phyloP scores from a whole-genome alignment of 495 filamentous ascomycete species.

The Aspergillus mulundensis region DNA sequence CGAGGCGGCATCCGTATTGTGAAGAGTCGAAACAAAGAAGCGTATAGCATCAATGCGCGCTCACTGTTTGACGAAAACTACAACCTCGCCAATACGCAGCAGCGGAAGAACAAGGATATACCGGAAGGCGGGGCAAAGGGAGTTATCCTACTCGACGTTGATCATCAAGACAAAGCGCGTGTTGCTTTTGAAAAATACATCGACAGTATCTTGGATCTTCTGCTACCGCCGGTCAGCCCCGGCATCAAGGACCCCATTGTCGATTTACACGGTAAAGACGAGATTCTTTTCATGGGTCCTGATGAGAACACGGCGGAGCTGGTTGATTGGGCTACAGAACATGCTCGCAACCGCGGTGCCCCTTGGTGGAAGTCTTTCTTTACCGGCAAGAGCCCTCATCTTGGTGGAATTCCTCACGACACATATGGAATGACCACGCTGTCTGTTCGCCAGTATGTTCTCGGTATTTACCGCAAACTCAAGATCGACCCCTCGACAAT shows the following conservation, averaged over 20 bases:
- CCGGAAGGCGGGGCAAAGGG: constrained; percentile 99
- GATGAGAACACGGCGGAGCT: constrained; percentile 98
- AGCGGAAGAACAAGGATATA: constrained; percentile 99
- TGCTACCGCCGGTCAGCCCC: constrained; percentile 82
- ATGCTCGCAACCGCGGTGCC: constrained; percentile 81
- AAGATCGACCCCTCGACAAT: constrained; percentile 78
- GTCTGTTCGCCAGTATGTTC: constrained; percentile 91
- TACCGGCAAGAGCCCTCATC: constrained; percentile 92
- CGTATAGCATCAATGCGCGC: constrained; percentile 92
- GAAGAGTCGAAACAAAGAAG: constrained; percentile 91
- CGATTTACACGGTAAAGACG: constrained; percentile 86
- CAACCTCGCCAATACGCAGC: constrained; percentile 94
- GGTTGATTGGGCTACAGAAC: constrained; percentile 96
- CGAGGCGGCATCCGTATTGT: constrained; percentile 97
- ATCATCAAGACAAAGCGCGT: constrained; percentile 85
- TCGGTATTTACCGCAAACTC: constrained; percentile 94
- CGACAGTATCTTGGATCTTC: constrained; percentile 91
- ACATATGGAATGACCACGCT: constrained; percentile 96
- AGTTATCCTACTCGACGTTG: constrained; percentile 88
- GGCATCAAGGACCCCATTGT: constrained; percentile 99
- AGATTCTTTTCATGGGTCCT: constrained; percentile 97
- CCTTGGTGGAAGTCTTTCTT: constrained; percentile 99
- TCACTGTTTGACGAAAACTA: constrained; percentile 98
- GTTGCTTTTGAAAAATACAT: constrained; percentile 99
- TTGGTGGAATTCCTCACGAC: constrained; percentile 96